Evolutionary conservation across 768 basidiomycete genomes (phyloP).

Genomic region (Lenzites betulinus): DNA sequence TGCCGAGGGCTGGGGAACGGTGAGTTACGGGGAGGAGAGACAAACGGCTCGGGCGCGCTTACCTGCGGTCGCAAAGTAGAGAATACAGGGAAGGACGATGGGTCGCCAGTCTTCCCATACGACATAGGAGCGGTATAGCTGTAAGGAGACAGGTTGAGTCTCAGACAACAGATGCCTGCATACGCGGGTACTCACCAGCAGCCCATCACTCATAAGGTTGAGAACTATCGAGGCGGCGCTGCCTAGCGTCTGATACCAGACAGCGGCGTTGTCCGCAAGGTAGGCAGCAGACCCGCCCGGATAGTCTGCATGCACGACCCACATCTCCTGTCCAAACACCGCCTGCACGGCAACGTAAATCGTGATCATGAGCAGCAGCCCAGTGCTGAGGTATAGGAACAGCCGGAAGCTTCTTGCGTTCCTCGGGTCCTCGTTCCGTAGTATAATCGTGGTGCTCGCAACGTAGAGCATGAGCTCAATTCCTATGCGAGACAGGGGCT

Average conservation of each 20-base stretch:
- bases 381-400: conserved; percentile 24
- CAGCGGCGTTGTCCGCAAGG: conserved; percentile 28
- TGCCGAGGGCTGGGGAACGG: conserved; percentile 10
- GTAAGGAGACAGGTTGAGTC: background rate
- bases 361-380: conserved; percentile 35
- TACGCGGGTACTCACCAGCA: conserved; percentile 34
- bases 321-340: conserved; percentile 38
- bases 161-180: background rate
- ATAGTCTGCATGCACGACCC: conserved; percentile 35
- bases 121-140: conserved; percentile 43
- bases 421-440: background rate
- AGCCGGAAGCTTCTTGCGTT: background rate
- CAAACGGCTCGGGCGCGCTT: background rate
- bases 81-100: conserved; percentile 9
- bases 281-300: conserved; percentile 42
- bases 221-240: conserved; percentile 22
- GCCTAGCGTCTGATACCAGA: conserved; percentile 37
- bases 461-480: conserved; percentile 31
- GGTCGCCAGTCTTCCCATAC: conserved; percentile 32
- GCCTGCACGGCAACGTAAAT: conserved; percentile 32
- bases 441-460: conserved; percentile 23
- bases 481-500: conserved; percentile 14
- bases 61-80: conserved; percentile 11
- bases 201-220: conserved; percentile 40
- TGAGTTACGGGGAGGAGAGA: background rate